Conservation (phyloP, 1,139 yeast genomes). For the Kodamaea fungicola region DNA sequence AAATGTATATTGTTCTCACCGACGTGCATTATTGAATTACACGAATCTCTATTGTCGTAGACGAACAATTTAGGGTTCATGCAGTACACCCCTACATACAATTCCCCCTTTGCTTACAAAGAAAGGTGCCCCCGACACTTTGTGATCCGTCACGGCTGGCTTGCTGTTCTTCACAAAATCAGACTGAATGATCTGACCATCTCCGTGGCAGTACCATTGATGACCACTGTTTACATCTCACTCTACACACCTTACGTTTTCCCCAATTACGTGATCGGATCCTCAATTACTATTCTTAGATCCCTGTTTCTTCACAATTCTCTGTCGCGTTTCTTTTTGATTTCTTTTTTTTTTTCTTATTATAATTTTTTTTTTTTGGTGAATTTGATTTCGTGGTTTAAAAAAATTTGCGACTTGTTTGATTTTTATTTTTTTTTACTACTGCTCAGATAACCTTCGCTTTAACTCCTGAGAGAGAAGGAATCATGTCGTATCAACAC, state of each 20-base stretch:
- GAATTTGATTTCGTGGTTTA: conserved; percentile 4
- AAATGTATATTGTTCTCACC: no score
- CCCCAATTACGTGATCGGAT: no score
- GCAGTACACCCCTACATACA: not conserved
- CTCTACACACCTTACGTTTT: no score
- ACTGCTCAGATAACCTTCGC: conserved; percentile 1
- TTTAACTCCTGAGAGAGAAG: not conserved
- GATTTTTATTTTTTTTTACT: not conserved
- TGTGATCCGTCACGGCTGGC: no score
- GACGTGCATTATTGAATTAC: no score
- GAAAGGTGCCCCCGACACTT: no score
- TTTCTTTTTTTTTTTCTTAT: conserved; percentile 1
- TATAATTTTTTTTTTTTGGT: conserved; percentile 3
- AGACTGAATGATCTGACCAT: no score
- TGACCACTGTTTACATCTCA: no score
- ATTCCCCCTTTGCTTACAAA: no score
- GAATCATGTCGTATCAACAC: conserved; percentile 51
- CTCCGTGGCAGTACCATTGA: no score
- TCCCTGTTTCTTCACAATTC: conserved; percentile 1
- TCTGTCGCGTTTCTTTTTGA: conserved; percentile 4
- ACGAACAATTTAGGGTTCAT: not conserved
- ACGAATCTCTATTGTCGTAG: not conserved
- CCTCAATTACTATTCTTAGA: not conserved
- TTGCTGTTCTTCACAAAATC: no score
- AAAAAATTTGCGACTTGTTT: conserved; percentile 1